These are phyloP conservation scores for Russula sp. DNA, from an alignment of 768 basidiomycete genomes.

Conservation along the genomic window DNA sequence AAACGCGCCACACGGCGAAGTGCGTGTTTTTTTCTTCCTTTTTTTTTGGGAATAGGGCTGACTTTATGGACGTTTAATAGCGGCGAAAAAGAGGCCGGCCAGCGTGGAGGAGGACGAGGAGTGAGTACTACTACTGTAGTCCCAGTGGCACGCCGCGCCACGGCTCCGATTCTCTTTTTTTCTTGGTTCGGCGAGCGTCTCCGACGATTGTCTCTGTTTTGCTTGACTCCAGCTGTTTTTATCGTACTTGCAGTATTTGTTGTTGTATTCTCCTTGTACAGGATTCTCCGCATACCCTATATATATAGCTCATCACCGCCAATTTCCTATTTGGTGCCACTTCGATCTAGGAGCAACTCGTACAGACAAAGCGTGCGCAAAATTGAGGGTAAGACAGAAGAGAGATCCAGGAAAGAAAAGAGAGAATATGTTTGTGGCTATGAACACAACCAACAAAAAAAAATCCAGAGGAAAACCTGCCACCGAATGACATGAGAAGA, in stretches of 20 bases:
- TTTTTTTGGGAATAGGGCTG: background rate
- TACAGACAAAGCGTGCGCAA: background rate
- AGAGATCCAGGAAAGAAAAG: background rate
- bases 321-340: background rate
- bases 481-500: background rate
- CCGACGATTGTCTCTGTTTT: background rate
- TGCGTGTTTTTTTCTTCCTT: constrained; percentile 27
- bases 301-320: background rate
- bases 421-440: background rate
- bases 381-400: background rate
- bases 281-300: background rate
- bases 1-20: constrained; percentile 57
- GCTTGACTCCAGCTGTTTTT: background rate
- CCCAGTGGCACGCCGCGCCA: background rate
- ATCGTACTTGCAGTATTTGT: background rate
- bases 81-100: constrained; percentile 15
- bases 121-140: background rate
- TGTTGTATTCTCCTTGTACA: constrained; percentile 6
- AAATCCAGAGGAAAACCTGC: background rate
- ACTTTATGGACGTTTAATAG: background rate
- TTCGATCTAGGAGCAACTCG: constrained; percentile 5
- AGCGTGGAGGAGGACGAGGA: constrained; percentile 24
- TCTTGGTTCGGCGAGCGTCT: no score
- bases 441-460: background rate
- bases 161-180: background rate